Evolutionary conservation across 2,329 filamentous ascomycete genomes (phyloP), one percentile per base, ranked within the genome.

Genomic region (Paraphaeosphaeria minitans): DNA sequence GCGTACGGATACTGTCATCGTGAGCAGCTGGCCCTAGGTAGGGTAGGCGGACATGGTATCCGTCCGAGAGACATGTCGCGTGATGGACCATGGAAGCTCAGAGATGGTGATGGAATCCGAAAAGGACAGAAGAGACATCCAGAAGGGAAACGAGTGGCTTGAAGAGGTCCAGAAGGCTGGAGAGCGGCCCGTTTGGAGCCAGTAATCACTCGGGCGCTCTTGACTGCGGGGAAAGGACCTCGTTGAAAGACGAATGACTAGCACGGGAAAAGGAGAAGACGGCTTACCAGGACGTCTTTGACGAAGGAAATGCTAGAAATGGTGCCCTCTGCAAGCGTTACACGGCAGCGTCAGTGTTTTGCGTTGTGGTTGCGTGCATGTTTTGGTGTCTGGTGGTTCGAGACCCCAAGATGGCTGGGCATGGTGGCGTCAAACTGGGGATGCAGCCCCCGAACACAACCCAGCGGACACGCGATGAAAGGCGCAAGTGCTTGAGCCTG

Each of bases 291-390:
- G 65, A 91, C 86, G 75, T 93, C 89, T 79, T 91, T 91, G 78
- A 93, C 91, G 78, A 93, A 93, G 67, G 89, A 91, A 75, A 93
- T 92, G 67, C 89, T 89, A 76, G 90, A 93, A 63, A 93, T 87
- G 51, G 91, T 93, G 63, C 91, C 90, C 83, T 93, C 90, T 93
- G 66, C 56, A 62, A 49, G 48, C 53, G 66, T 59, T 57, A 64
- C 59, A 63, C 57, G 41, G 57, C 58, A 54, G 58, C 56, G 68
- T 75, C 63, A 76, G 74, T 68, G 57, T 56, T 54, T 62, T 56
- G 59, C 41, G 64, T 60, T 65, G 68, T 58, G 56, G 61, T 64
- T 58, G 61, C 61, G 61, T 55, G 39, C 16, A 42, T 45, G 24
- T 47, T 37, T 52, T 60, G 59, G 56, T 55, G 60, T 37, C 53